phyloP scores from a whole-genome alignment of 805 yeast species.

The Naumovozyma castellii region DNA sequence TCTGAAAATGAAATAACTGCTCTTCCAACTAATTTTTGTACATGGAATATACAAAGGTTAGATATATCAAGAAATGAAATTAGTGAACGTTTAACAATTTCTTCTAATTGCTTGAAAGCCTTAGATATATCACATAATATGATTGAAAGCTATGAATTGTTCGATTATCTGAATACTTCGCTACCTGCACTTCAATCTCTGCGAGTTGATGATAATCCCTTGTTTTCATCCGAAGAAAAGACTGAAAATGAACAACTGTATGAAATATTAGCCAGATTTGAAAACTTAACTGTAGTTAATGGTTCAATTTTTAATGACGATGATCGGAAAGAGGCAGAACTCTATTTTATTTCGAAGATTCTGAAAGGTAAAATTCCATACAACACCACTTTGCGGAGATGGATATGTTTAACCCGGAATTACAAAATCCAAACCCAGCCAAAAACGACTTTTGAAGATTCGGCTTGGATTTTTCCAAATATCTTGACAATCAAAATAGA shows the following conservation, averaged over 20 bases:
- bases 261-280: slow-evolving; percentile 39
- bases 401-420: slow-evolving; percentile 35
- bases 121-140: slow-evolving; percentile 48
- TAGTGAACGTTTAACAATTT: background rate
- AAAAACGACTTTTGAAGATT: too few species aligned
- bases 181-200: slow-evolving; percentile 40
- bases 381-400: slow-evolving; percentile 23
- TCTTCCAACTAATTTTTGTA: slow-evolving; percentile 6
- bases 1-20: slow-evolving; percentile 12
- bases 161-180: slow-evolving; percentile 35
- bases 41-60: slow-evolving; percentile 3
- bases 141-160: slow-evolving; percentile 37
- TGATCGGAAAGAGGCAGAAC: slow-evolving; percentile 56
- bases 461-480: background rate
- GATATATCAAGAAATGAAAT: slow-evolving; percentile 10
- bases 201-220: slow-evolving; percentile 45
- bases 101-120: slow-evolving; percentile 6
- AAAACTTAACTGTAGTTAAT: slow-evolving; percentile 37
- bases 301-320: slow-evolving; percentile 42
- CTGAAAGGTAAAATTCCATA: slow-evolving; percentile 20
- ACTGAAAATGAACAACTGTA: slow-evolving; percentile 22
- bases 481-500: slow-evolving; percentile 5
- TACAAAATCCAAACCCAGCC: slow-evolving; percentile 24
- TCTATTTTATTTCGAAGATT: slow-evolving; percentile 52
- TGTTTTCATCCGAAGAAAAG: slow-evolving; percentile 18